Percentiles rank a stretch among this genome's conserved stretches.
These are phyloP conservation scores for Penicillium sp. DNA, from an alignment of 2,329 filamentous ascomycete genomes.

Conservation along the genomic window DNA sequence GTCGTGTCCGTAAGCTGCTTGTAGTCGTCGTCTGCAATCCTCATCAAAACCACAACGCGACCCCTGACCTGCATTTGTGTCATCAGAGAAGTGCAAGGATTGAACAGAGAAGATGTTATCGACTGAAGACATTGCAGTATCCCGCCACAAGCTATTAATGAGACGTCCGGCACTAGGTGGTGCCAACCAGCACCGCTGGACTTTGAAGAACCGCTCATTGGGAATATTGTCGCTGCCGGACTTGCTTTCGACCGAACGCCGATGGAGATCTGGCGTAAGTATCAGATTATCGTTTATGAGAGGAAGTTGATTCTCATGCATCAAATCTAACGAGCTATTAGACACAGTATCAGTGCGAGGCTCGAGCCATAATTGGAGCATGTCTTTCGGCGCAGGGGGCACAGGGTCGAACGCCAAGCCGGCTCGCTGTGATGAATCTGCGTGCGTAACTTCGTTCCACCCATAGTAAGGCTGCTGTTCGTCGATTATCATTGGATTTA, in stretches of 20 bases:
- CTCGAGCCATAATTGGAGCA: constrained; percentile 40
- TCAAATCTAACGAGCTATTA: constrained; percentile 33
- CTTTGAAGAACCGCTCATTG: constrained; percentile 44
- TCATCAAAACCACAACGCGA: constrained; percentile 44
- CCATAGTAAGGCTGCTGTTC: constrained; percentile 34
- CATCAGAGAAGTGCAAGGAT: constrained; percentile 20
- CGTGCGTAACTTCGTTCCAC: constrained; percentile 30
- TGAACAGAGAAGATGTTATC: constrained; percentile 44
- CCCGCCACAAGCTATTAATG: constrained; percentile 45
- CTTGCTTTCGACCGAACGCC: constrained; percentile 26
- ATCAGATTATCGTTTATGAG: constrained; percentile 23
- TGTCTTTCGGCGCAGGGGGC: constrained; percentile 30
- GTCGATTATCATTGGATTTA: constrained; percentile 30
- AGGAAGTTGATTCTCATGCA: constrained; percentile 26
- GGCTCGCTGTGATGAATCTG: constrained; percentile 25
- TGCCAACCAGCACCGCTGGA: constrained; percentile 46
- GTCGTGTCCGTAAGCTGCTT: constrained; percentile 36
- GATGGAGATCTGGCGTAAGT: constrained; percentile 25
- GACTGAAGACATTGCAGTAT: constrained; percentile 36
- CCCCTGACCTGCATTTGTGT: constrained; percentile 28
- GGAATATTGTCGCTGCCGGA: constrained; percentile 33
- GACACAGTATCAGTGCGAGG: constrained; percentile 33
- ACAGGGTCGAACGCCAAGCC: constrained; percentile 25
- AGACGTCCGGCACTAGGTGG: constrained; percentile 41
- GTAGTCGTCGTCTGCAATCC: constrained; percentile 43